Base-by-base conservation (phyloP, 2,329 filamentous ascomycete genomes). In the Monilinia aucupariae region DNA sequence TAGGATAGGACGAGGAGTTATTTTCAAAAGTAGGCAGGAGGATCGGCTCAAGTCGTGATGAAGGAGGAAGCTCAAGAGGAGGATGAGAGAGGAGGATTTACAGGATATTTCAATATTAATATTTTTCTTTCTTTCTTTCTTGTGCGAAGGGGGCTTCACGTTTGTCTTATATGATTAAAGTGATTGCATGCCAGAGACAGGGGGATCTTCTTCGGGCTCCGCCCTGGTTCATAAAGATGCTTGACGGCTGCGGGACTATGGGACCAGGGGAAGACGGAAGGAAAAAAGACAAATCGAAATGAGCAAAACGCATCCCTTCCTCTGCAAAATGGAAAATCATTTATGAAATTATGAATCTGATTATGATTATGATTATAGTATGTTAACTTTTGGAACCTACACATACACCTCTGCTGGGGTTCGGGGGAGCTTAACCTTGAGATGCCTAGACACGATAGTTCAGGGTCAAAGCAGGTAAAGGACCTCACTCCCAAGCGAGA, bases 91-190 rank as follows among this genome's bases (percentile, higher is more conserved):
- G 50, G 54, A 54, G 64, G 53, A 65, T 64, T 59, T 63, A 65
- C 37, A 64, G 49, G 50, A 66, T 56, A 64, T 50, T 50, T 61
- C 58, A 55, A 59, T 60, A 64, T 60, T 59, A 67, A 64, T 62
- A 66, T 58, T 66, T 64, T 49, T 47, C 30, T 63, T 52, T 15
- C 37, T 39, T 58, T 45, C 37, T 34, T 50, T 50, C 51, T 55
- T 55, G 58, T 67, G 65, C 54, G 67, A 69, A 70, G 68, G 71
- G 69, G 60, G 67, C 63, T 66, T 63, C 47, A 53, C 3, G 34
- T 59, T 58, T 70, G 64, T 72, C 70, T 72, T 72, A 72, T 71
- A 71, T 66, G 65, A 69, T 63, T 59, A 63, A 61, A 32, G 53
- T 58, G 65, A 71, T 66, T 69, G 65, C 69, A 71, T 69, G 67